These are phyloP conservation scores for Pichia scutulata DNA, from an alignment of 805 yeast species.

Conservation along the genomic window DNA sequence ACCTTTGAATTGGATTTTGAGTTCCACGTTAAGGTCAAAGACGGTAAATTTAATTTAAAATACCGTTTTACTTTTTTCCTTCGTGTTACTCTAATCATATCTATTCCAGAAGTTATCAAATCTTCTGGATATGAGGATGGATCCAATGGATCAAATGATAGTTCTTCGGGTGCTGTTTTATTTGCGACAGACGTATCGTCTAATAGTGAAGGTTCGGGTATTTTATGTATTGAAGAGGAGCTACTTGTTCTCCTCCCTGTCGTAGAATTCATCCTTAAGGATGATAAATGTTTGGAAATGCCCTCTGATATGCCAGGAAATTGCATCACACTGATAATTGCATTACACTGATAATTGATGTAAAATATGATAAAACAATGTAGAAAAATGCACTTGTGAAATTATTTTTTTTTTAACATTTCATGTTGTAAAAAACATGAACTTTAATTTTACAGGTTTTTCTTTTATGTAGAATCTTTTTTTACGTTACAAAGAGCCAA, in stretches of 20 bases:
- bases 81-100: constrained; percentile 61
- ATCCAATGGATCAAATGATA: constrained; percentile 2
- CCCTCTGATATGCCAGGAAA: constrained; percentile 1
- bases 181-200: background rate
- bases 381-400: background rate
- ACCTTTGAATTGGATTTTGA: constrained; percentile 37
- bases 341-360: background rate
- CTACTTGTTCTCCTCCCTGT: background rate
- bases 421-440: too few species aligned
- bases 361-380: background rate
- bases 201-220: background rate
- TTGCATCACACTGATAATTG: background rate
- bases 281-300: constrained; percentile 4
- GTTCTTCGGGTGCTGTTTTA: background rate
- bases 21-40: constrained; percentile 53
- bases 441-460: background rate
- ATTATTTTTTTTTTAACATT: background rate
- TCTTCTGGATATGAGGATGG: constrained; percentile 1
- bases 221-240: background rate
- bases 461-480: too few species aligned
- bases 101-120: constrained; percentile 37
- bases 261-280: constrained; percentile 1
- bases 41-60: constrained; percentile 48
- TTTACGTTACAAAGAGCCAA: too few species aligned
- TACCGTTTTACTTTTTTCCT: constrained; percentile 54